A percentile compares a stretch with the other conserved stretches of the same genome.
Evolutionary conservation across 2,329 filamentous ascomycete genomes (phyloP).

Genomic region (Uncinocarpus reesii): DNA sequence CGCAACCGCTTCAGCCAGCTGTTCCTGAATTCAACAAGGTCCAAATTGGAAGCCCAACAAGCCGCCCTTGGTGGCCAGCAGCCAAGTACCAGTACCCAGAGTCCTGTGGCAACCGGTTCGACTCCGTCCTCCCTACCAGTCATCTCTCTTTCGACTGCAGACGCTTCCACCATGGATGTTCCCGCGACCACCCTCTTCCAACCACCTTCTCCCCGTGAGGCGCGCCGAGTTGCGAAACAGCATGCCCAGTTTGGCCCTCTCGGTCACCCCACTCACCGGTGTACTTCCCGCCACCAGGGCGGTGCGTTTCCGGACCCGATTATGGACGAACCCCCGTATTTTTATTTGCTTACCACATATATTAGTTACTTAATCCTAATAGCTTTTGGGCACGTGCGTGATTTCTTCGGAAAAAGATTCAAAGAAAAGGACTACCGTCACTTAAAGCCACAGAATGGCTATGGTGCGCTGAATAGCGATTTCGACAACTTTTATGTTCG

Average conservation of each 20-base stretch:
- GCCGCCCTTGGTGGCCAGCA: conserved; percentile 44
- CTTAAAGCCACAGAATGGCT: conserved; percentile 73
- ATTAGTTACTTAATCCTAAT: conserved; percentile 96
- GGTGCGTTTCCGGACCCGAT: conserved; percentile 69
- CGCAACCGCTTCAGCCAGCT: conserved; percentile 69
- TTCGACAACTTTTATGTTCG: conserved; percentile 98
- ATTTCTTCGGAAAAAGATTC: conserved; percentile 97
- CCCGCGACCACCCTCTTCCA: conserved; percentile 67
- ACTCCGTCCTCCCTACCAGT: conserved; percentile 68
- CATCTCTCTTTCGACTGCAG: conserved; percentile 77
- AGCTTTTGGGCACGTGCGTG: conserved; percentile 84
- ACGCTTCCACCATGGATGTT: conserved; percentile 63
- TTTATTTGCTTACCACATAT: conserved; percentile 93
- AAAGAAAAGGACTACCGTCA: conserved; percentile 77
- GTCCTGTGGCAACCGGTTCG: conserved; percentile 55
- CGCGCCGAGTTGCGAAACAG: conserved; percentile 60
- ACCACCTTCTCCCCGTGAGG: conserved; percentile 75
- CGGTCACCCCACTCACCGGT: conserved; percentile 67
- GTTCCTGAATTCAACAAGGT: conserved; percentile 71
- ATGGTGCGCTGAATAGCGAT: conserved; percentile 90
- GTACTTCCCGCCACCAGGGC: conserved; percentile 79
- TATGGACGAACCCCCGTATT: conserved; percentile 93
- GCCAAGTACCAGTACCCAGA: conserved; percentile 32
- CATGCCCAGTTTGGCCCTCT: conserved; percentile 90
- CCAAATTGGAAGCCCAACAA: conserved; percentile 60